Percentiles rank a stretch among this genome's conserved stretches.
These are phyloP conservation scores for Didymella pomorum DNA, from an alignment of 2,329 filamentous ascomycete species.

Conservation along the genomic window DNA sequence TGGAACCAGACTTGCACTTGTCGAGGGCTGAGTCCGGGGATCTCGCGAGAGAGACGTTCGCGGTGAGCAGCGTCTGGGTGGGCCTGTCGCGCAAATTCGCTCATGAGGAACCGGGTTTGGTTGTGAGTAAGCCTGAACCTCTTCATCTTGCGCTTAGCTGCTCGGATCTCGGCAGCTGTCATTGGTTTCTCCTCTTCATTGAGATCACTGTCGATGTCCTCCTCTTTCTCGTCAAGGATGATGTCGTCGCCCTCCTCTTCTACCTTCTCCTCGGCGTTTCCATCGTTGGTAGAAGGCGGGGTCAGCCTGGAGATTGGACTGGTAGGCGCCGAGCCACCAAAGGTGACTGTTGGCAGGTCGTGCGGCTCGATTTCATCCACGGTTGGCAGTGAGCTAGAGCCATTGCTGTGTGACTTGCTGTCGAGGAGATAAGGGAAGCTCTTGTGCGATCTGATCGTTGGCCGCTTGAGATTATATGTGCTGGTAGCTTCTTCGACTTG, in stretches of 20 bases:
- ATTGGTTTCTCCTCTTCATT: slow-evolving; percentile 51
- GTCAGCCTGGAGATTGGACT: slow-evolving; percentile 57
- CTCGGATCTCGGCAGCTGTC: slow-evolving; percentile 58
- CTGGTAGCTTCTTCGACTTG: slow-evolving; percentile 48
- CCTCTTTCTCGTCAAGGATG: slow-evolving; percentile 52
- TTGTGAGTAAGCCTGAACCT: slow-evolving; percentile 90
- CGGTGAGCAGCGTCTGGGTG: slow-evolving; percentile 92
- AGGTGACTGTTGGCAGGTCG: slow-evolving; percentile 48
- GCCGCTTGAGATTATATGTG: slow-evolving; percentile 49
- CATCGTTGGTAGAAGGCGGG: slow-evolving; percentile 54
- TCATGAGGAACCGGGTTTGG: slow-evolving; percentile 97
- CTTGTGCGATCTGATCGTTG: slow-evolving; percentile 54
- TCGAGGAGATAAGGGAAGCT: slow-evolving; percentile 55
- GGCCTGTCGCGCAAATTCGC: slow-evolving; percentile 92
- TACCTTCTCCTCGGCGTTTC: slow-evolving; percentile 45
- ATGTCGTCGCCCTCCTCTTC: slow-evolving; percentile 52
- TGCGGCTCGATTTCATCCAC: slow-evolving; percentile 48
- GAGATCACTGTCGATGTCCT: slow-evolving; percentile 36
- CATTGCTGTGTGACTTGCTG: slow-evolving; percentile 42
- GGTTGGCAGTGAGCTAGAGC: slow-evolving; percentile 39
- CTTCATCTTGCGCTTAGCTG: slow-evolving; percentile 69
- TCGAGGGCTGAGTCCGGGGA: slow-evolving; percentile 87
- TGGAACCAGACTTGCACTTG: slow-evolving; percentile 99
- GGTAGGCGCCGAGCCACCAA: slow-evolving; percentile 55
- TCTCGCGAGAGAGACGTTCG: slow-evolving; percentile 85